Conservation (phyloP, 176 grass and related monocot species). For the Dendrocalamus sinicus region DNA sequence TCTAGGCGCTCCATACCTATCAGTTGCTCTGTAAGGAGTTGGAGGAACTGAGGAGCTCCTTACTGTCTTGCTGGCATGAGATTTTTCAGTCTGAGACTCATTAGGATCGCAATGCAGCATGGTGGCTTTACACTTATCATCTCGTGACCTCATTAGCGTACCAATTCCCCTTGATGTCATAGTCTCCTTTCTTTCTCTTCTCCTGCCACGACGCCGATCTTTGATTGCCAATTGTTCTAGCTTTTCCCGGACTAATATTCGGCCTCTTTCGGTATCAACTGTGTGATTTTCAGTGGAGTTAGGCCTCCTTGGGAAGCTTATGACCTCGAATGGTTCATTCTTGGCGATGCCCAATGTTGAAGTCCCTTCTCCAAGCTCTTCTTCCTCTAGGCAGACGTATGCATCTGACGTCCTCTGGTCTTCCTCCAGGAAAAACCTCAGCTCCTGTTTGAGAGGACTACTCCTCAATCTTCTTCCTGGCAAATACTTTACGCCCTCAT, state of each 20-base stretch:
- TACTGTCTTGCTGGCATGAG: slow-evolving; percentile 34
- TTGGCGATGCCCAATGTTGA: slow-evolving; percentile 34
- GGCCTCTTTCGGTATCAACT: slow-evolving; percentile 35
- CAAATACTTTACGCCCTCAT: slow-evolving; percentile 48
- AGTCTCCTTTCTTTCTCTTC: slow-evolving; percentile 34
- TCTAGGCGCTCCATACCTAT: slow-evolving; percentile 14
- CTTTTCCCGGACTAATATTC: slow-evolving; percentile 47
- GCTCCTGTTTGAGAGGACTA: slow-evolving; percentile 71
- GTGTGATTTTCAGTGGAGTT: slow-evolving; percentile 28
- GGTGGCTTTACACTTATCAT: slow-evolving; percentile 17
- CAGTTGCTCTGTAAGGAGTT: slow-evolving; percentile 44
- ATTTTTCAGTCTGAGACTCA: slow-evolving; percentile 39
- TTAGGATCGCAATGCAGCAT: slow-evolving; percentile 1
- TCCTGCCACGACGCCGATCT: slow-evolving; percentile 35
- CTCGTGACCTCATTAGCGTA: slow-evolving; percentile 45
- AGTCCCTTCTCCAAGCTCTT: slow-evolving; percentile 34
- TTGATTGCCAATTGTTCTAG: slow-evolving; percentile 54
- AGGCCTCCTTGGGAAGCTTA: slow-evolving; percentile 50
- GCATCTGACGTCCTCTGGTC: slow-evolving; percentile 69
- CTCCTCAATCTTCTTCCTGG: slow-evolving; percentile 45
- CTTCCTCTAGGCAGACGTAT: slow-evolving; percentile 31
- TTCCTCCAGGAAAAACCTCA: slow-evolving; percentile 85
- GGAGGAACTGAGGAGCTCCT: slow-evolving; percentile 49
- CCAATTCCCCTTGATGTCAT: slow-evolving; percentile 26
- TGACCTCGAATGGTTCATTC: slow-evolving; percentile 41